A percentile compares a stretch with the other conserved stretches of the same genome.
Evolutionary conservation across 2,329 filamentous ascomycete species (phyloP).

Genomic region (Colletotrichum spaethianum): DNA sequence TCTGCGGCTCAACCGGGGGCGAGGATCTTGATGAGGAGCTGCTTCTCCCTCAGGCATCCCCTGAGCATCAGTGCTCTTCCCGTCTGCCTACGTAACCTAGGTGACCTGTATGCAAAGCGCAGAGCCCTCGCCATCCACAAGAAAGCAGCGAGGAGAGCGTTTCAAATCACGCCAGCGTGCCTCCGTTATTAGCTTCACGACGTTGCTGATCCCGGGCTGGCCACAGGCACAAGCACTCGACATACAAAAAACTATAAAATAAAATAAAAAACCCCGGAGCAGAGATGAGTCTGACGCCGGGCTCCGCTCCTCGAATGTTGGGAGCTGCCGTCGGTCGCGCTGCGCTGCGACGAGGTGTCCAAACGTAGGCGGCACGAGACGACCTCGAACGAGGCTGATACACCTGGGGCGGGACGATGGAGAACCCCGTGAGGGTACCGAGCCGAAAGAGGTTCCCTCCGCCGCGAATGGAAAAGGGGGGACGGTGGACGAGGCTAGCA

Average conservation of each 20-base stretch:
- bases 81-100: background rate
- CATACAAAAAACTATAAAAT: too few relatives aligned
- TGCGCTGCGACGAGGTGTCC: background rate
- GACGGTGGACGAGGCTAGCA: background rate
- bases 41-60: background rate
- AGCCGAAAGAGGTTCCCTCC: background rate
- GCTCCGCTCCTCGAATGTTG: background rate
- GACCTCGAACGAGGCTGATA: background rate
- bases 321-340: background rate
- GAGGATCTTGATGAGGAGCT: background rate
- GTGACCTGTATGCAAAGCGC: background rate
- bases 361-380: background rate
- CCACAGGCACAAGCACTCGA: background rate
- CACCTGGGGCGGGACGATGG: too few relatives aligned
- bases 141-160: background rate
- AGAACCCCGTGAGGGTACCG: background rate
- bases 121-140: background rate
- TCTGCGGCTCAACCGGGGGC: background rate
- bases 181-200: too few relatives aligned
- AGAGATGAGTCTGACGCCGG: too few relatives aligned
- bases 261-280: too few relatives aligned
- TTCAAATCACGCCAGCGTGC: background rate
- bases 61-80: background rate
- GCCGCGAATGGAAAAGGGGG: background rate
- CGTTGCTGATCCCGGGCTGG: background rate